These are phyloP conservation scores for Nicotiana tomentosiformis DNA, from an alignment of 257 asterid genomes.

Conservation along the genomic window DNA sequence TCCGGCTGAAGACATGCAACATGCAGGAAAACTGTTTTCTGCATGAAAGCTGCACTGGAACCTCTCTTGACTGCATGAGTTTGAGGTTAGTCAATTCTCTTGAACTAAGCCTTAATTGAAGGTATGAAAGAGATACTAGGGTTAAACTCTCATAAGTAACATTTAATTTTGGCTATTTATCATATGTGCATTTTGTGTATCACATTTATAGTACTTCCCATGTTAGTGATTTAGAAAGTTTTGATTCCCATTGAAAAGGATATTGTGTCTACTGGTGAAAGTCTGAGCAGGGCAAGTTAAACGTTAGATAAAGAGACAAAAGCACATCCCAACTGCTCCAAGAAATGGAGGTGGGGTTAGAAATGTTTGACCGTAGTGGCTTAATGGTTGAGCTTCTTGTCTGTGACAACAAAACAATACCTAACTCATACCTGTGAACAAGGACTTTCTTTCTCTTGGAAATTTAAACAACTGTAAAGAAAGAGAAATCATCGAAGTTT, in stretches of 20 bases:
- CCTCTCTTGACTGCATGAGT: constrained; percentile 36
- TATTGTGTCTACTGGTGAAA: constrained; percentile 3
- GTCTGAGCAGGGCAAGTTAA: constrained; percentile 11
- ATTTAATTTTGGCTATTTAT: no score
- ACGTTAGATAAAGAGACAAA: constrained; percentile 19
- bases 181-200: not conserved
- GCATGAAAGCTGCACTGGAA: constrained; percentile 26
- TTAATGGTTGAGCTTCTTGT: constrained; percentile 28
- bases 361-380: constrained; percentile 20
- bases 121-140: not conserved
- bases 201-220: not conserved
- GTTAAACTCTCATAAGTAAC: not conserved
- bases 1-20: constrained; percentile 36
- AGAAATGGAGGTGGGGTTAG: constrained; percentile 35
- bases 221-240: not conserved
- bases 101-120: constrained; percentile 6
- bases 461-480: not conserved
- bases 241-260: not conserved
- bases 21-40: constrained; percentile 32
- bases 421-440: constrained; percentile 66
- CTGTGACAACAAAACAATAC: constrained; percentile 38
- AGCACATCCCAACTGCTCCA: constrained; percentile 56
- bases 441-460: constrained; percentile 31
- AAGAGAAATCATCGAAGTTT: constrained; percentile 1
- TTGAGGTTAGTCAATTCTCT: not conserved